Evolutionary conservation across 257 asterid genomes (phyloP), one percentile per base, ranked within the genome.

Genomic region (Penstemon davidsonii): DNA sequence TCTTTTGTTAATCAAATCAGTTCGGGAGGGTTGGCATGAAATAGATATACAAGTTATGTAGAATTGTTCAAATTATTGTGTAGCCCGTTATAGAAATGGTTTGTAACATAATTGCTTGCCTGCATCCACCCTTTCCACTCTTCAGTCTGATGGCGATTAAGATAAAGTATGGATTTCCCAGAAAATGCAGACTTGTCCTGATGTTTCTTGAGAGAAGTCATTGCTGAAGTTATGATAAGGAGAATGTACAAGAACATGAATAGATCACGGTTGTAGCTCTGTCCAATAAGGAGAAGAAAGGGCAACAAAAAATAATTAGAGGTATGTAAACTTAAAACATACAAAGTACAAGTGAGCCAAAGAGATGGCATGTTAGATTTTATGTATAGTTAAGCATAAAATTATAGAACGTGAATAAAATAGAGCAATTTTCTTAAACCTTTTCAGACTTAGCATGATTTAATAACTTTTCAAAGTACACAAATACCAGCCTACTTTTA

Each of bases 41-140:
- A 67, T 56, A 56, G 43, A 18, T 42, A 67, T 51, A 52, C 49
- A 52, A 62, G 62, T 58, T 7, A 60, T 41, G 8, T 41, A 25
- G 33, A 1, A 37, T 60, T 42, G 9, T n/a, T 60, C 66, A n/a
- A 25, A 10, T 49, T 43, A 33, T 7, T 61, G 7, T 8, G 12
- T 42, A 61, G 8, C 19, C 42, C 56, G 7, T 47, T 7, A 1
- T 15, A 53, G 64, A 37, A 68, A 55, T 44, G 62, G 44, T 60
- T 59, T 15, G 52, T 62, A 37, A 54, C 12, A 67, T 45, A 39
- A 77, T 19, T 69, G 71, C 91, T 77, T 84, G 82, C 99, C 96
- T 93, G 99, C 96, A 92, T 92, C 87, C 86, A 89, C 79, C 96
- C 98, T 81, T 87, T 89, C 96, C 98, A 89, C 80, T 89, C 96